A percentile compares a stretch with the other conserved stretches of the same genome.
These are phyloP conservation scores for Hanseniaspora uvarum DNA, from an alignment of 1,139 yeast species.

Conservation along the genomic window DNA sequence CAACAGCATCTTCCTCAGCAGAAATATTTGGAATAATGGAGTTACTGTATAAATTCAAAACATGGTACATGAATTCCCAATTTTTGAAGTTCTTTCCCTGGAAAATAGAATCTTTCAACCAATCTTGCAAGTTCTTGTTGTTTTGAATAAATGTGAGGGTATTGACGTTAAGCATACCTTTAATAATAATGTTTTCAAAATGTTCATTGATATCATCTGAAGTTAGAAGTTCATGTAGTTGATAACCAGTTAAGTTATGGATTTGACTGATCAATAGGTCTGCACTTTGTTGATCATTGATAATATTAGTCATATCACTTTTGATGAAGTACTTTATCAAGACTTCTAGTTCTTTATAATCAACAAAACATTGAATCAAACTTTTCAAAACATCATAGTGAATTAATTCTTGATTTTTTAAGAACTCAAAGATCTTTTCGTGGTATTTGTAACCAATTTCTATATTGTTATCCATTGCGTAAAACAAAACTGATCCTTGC, in stretches of 20 bases:
- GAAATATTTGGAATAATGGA: conserved; percentile 15
- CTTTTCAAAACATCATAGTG: not conserved
- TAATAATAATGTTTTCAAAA: conserved; percentile 6
- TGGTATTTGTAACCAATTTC: conserved; percentile 14
- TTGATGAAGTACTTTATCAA: conserved; percentile 1
- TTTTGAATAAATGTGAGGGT: conserved; percentile 15
- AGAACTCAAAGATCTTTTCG: not conserved
- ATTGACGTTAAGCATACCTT: conserved; percentile 15
- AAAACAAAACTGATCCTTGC: not conserved
- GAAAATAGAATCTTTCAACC: conserved; percentile 10
- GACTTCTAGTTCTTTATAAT: conserved; percentile 8
- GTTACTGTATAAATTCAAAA: conserved; percentile 6
- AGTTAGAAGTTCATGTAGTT: conserved; percentile 2
- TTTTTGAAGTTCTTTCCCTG: not conserved
- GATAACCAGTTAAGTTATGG: conserved; percentile 10
- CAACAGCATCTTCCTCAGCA: conserved; percentile 3
- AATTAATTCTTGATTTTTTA: not conserved
- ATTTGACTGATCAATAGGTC: not conserved
- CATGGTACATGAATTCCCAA: conserved; percentile 7
- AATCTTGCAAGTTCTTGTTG: conserved; percentile 5
- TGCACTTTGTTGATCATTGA: not conserved
- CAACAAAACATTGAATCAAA: conserved; percentile 10
- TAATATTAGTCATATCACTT: not conserved
- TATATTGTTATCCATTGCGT: conserved; percentile 7
- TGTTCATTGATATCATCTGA: not conserved